Evolutionary conservation across 1,139 yeast genomes (phyloP).

Genomic region (Pneumocystis wakefieldiae): DNA sequence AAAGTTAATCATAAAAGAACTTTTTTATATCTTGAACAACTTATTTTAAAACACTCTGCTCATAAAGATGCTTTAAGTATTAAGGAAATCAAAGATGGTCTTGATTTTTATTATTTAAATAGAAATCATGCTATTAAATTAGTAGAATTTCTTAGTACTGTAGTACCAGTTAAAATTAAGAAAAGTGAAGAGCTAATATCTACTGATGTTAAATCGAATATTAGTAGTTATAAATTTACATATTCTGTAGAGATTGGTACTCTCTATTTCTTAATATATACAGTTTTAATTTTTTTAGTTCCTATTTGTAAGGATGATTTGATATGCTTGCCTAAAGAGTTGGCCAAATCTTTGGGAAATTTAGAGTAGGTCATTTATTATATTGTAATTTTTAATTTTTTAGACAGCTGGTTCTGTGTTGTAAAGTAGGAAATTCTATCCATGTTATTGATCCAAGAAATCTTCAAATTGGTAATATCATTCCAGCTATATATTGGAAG

Average conservation of each 20-base stretch:
- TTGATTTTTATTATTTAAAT: conserved; percentile 81
- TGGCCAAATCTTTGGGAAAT: conserved; percentile 76
- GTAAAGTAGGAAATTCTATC: conserved; percentile 61
- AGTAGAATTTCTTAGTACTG: conserved; percentile 77
- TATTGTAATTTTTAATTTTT: not conserved
- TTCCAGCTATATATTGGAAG: conserved; percentile 73
- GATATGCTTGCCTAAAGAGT: conserved; percentile 69
- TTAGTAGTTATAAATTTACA: conserved; percentile 76
- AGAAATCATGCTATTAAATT: conserved; percentile 85
- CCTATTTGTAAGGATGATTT: conserved; percentile 97
- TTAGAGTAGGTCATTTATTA: conserved; percentile 32
- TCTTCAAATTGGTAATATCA: conserved; percentile 64
- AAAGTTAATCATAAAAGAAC: conserved; percentile 95
- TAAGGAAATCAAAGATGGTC: conserved; percentile 83
- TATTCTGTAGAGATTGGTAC: conserved; percentile 57
- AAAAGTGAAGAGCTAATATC: conserved; percentile 85
- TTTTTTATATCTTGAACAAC: conserved; percentile 82
- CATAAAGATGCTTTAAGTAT: conserved; percentile 89
- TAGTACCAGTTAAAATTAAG: conserved; percentile 73
- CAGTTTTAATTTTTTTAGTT: conserved; percentile 30
- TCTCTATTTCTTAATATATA: not conserved
- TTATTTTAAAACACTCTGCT: conserved; percentile 83
- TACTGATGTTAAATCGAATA: conserved; percentile 82
- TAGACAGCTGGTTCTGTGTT: conserved; percentile 61
- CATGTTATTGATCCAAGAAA: conserved; percentile 80